Conservation (phyloP, 768 basidiomycete genomes). For the Kwoniella mangroviensis region DNA sequence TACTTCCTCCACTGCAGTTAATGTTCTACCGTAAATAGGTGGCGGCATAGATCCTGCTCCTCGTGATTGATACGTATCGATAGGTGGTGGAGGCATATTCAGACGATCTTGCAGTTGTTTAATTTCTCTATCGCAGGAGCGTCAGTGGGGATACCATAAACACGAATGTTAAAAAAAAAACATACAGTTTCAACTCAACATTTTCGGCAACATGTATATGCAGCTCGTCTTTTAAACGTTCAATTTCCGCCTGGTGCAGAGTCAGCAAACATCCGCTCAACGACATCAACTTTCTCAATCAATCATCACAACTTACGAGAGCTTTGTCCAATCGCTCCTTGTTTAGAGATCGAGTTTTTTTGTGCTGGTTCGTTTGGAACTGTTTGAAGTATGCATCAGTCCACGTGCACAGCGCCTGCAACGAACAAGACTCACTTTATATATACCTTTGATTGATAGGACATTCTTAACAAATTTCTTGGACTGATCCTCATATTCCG, state of each 20-base stretch:
- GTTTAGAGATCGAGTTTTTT: not conserved
- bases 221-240: constrained; percentile 9
- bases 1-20: not conserved
- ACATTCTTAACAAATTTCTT: constrained; percentile 5
- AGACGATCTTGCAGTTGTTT: constrained; percentile 9
- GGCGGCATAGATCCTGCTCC: not conserved
- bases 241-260: constrained; percentile 15
- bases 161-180: not conserved
- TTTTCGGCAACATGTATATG: constrained; percentile 4
- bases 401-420: not conserved
- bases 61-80: not conserved
- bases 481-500: not conserved
- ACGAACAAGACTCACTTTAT: not conserved
- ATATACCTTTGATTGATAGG: not conserved
- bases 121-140: not conserved
- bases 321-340: constrained; percentile 5
- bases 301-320: not conserved
- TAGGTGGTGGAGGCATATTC: not conserved
- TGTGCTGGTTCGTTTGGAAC: constrained; percentile 15
- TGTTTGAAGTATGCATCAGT: not conserved
- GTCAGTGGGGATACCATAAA: not conserved
- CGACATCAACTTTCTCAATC: not conserved
- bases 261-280: not conserved
- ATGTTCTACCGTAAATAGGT: not conserved
- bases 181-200: constrained; percentile 6